Evolutionary conservation across 1,139 yeast genomes (phyloP).

Genomic region (Nadsonia starkeyi-henricii): DNA sequence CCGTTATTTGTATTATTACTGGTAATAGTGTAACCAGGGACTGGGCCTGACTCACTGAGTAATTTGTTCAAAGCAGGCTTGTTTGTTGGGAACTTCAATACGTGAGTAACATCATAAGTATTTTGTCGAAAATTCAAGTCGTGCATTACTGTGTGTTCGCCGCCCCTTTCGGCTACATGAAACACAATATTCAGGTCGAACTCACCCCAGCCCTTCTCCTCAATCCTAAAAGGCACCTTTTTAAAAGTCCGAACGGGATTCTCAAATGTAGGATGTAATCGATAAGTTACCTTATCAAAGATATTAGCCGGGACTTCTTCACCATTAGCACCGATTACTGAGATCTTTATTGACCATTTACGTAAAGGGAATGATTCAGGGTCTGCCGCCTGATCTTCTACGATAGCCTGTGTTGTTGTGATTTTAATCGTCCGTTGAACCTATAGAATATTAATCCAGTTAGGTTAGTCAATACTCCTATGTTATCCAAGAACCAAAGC

Average conservation of each 20-base stretch:
- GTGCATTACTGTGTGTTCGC: slow-evolving; percentile 74
- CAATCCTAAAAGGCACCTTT: slow-evolving; percentile 72
- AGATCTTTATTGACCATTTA: slow-evolving; percentile 73
- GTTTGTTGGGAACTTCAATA: slow-evolving; percentile 58
- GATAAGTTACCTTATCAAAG: slow-evolving; percentile 85
- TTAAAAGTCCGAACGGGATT: slow-evolving; percentile 76
- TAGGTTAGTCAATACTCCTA: too few relatives aligned
- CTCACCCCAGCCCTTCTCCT: slow-evolving; percentile 98
- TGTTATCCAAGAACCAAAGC: neutral
- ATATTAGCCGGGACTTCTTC: slow-evolving; percentile 75
- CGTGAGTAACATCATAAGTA: slow-evolving; percentile 65
- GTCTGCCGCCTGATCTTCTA: slow-evolving; percentile 74
- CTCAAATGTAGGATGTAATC: slow-evolving; percentile 87
- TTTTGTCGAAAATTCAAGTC: slow-evolving; percentile 78
- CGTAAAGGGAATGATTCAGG: slow-evolving; percentile 93
- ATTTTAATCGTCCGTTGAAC: slow-evolving; percentile 81
- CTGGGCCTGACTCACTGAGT: slow-evolving; percentile 68
- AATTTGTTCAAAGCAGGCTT: slow-evolving; percentile 62
- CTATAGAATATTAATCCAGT: slow-evolving; percentile 11
- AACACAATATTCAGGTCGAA: slow-evolving; percentile 76
- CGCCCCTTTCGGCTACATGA: slow-evolving; percentile 70
- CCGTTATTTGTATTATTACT: neutral
- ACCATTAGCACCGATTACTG: slow-evolving; percentile 66
- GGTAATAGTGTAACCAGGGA: slow-evolving; percentile 32
- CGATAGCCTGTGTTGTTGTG: slow-evolving; percentile 72